Base-by-base conservation (phyloP, 2,329 filamentous ascomycete genomes). In the Graphium sp. region DNA sequence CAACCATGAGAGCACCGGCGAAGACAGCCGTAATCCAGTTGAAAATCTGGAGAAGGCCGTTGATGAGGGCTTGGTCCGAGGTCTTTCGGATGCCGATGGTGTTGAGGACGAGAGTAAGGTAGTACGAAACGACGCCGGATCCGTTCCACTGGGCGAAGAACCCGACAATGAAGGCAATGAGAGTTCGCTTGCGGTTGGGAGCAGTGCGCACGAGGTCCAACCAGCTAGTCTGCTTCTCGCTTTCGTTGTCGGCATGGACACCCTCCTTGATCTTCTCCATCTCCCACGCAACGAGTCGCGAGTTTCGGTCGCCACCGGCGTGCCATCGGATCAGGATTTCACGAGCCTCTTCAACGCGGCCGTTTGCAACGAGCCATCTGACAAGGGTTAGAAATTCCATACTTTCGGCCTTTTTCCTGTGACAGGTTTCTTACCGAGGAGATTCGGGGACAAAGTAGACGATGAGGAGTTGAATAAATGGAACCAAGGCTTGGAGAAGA, bases 11-110 rank as follows among this genome's bases (percentile, higher is more conserved):
- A 0, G 53, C 50, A 20, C 55, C 48, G 5, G 38, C 34, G n/a
- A n/a, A n/a, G 7, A 58, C 39, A 3, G 53, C 45, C 5, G 56
- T 48, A n/a, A 58, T 45, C 30, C 53, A 56, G 23, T 55, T 48
- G 52, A 51, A 58, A 3, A 58, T 35, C 0, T 48, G 54, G 4
- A 56, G 44, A 28, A 53, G 52, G 26, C 27, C 26, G 26, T 28
- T 28, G 16, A 28, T 20, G 11, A 28, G 14, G 18, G 15, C 21
- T 20, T 55, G 52, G 0, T 50, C 52, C 31, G 51, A 43, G 5
- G 44, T 47, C 13, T 48, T 42, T 6, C 45, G 53, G 9, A 58
- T 52, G 2, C 52, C 52, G 22, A 57, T 44, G 2, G 48, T 48
- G 15, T 49, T 45, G 16, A 58, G 43, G 34, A 58, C 53, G 2